These are phyloP conservation scores for Saururus chinensis DNA, from an alignment of 164 flowering plant genomes.

Conservation along the genomic window DNA sequence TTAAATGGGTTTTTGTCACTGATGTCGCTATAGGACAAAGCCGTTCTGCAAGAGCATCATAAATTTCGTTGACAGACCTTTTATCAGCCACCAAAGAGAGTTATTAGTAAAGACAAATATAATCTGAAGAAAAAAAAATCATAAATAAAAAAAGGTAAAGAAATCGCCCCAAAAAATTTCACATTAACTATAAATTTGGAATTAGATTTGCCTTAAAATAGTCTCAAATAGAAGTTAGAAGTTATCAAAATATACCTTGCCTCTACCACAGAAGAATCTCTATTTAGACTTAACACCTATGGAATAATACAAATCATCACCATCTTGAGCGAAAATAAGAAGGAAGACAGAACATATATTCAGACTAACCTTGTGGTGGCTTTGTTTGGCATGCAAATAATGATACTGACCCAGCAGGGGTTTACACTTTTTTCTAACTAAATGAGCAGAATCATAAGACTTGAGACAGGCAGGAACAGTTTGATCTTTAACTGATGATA, in stretches of 20 bases:
- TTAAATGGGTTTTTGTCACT: conserved; percentile 32
- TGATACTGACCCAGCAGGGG: conserved; percentile 6
- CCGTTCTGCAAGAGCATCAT: conserved; percentile 64
- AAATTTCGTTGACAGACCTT: conserved; percentile 65
- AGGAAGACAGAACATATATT: not conserved
- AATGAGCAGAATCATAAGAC: conserved; percentile 10
- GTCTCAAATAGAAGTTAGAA: not conserved
- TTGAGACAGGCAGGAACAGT: conserved; percentile 12
- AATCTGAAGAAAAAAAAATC: not conserved
- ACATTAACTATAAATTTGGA: not conserved
- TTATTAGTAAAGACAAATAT: conserved; percentile 1
- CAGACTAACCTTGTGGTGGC: conserved; percentile 22
- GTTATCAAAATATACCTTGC: conserved; percentile 31
- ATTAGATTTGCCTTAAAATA: not conserved
- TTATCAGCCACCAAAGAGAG: conserved; percentile 7
- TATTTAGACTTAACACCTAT: conserved; percentile 40
- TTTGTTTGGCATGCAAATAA: conserved; percentile 7
- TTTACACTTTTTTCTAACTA: conserved; percentile 7
- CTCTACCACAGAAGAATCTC: conserved; percentile 28
- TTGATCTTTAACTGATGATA: not conserved
- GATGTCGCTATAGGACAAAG: conserved; percentile 51
- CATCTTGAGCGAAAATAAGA: not conserved
- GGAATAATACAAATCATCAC: not conserved
- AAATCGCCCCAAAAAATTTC: too few species aligned
- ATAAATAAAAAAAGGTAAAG: not conserved